A percentile compares a stretch with the other conserved stretches of the same genome.
phyloP scores from a whole-genome alignment of 805 yeast genomes.

The Yamadazyma tumulicola region DNA sequence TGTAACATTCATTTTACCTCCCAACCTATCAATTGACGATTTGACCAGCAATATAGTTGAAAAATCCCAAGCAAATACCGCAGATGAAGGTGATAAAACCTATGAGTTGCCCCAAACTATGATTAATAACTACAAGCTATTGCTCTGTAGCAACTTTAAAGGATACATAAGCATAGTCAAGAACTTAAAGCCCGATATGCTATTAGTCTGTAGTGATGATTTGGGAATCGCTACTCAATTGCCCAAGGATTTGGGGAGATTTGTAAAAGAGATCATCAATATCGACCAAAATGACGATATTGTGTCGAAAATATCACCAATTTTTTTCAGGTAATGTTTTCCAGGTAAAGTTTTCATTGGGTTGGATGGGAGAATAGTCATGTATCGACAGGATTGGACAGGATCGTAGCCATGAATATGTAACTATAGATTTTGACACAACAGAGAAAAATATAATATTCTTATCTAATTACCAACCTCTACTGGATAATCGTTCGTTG shows the following conservation, averaged over 20 bases:
- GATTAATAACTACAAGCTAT: conserved; percentile 34
- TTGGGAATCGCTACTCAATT: conserved; percentile 28
- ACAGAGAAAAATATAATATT: too few relatives aligned
- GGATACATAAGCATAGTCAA: conserved; percentile 39
- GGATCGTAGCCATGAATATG: too few relatives aligned
- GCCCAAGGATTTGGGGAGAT: conserved; percentile 34
- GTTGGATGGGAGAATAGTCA: too few relatives aligned
- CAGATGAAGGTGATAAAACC: not conserved
- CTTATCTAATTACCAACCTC: conserved; percentile 53
- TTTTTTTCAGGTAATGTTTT: conserved; percentile 12
- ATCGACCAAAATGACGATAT: conserved; percentile 19
- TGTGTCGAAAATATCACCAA: conserved; percentile 13
- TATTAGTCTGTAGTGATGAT: conserved; percentile 40
- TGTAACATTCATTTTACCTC: conserved; percentile 43
- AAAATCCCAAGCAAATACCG: too few relatives aligned
- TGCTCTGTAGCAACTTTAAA: conserved; percentile 36
- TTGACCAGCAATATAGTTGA: conserved; percentile 21
- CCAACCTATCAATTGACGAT: conserved; percentile 38
- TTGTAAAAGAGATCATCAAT: conserved; percentile 33
- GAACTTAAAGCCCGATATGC: conserved; percentile 39
- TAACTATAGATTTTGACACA: too few relatives aligned
- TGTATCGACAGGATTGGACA: too few relatives aligned
- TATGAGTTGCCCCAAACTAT: conserved; percentile 20
- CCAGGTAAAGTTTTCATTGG: too few relatives aligned
- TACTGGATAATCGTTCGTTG: conserved; percentile 44